Conservation (phyloP, 192 early-diverging fungal genomes). For the Entophlyctis helioformis region DNA sequence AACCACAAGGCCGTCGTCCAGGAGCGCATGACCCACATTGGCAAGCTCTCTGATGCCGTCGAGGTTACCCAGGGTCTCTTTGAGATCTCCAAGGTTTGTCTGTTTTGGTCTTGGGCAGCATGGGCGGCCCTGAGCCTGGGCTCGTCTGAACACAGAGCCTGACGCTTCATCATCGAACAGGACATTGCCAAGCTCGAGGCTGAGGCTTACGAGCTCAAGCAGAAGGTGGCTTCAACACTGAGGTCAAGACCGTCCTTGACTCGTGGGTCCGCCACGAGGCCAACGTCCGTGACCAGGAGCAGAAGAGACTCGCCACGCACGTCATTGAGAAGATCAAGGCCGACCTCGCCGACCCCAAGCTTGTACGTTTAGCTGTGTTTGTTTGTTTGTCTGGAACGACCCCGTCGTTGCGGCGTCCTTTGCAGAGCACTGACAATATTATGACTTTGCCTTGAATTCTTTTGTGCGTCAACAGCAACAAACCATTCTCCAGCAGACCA, state of each 20-base stretch:
- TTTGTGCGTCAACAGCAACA: conserved; percentile 25
- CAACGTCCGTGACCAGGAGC: conserved; percentile 83
- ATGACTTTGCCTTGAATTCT: background rate
- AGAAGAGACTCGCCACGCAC: conserved; percentile 70
- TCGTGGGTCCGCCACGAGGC: conserved; percentile 96
- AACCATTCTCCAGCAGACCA: conserved; percentile 43
- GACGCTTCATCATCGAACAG: conserved; percentile 11
- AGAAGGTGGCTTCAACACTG: conserved; percentile 64
- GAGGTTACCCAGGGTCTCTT: conserved; percentile 87
- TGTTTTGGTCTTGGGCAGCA: no score
- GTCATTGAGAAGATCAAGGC: conserved; percentile 74
- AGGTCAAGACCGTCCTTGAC: conserved; percentile 84
- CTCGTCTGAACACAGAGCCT: background rate
- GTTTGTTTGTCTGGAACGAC: background rate
- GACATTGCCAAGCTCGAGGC: conserved; percentile 90
- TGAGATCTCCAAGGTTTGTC: conserved; percentile 73
- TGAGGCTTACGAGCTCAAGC: conserved; percentile 90
- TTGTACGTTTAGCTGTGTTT: conserved; percentile 21
- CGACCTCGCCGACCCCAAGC: conserved; percentile 55
- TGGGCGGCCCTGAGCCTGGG: background rate
- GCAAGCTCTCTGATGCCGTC: conserved; percentile 86
- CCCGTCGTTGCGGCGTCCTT: background rate
- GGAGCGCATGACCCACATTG: conserved; percentile 81
- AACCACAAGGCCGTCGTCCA: conserved; percentile 87
- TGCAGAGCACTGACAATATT: background rate